Evolutionary conservation across 805 yeast species (phyloP), one percentile per base, ranked within the genome.

Genomic region (Myxozyma geophila): DNA sequence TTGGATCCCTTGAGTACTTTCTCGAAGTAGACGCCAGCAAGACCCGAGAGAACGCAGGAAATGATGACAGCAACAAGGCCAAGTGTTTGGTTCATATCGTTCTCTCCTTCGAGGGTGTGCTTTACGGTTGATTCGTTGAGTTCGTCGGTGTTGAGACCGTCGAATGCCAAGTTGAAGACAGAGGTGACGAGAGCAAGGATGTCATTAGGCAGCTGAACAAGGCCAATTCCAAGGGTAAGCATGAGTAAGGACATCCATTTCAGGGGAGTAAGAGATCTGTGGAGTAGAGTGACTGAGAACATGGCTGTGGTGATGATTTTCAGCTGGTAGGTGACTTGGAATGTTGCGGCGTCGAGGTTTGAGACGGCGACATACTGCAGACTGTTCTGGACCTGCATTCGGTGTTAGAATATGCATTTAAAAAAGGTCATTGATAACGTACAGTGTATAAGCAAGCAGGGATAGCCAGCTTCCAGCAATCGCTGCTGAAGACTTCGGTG

Each of bases 11-110:
- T 78, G 57, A 78, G 73, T 36, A 77, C 79, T 67, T 76, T 77
- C 58, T 78, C 81, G 67, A 78, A 77, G 71, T 78, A 78, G 47
- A 78, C 79, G n/a, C 81, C 81, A 6, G 81, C 81, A 44, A 78
- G 70, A 7, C 81, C 81, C 23, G 77, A 72, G 46, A 78, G 67
- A 8, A 75, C 64, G 63, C 81, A 78, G 10, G 81, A 80, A 35
- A 73, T 54, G 7, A 71, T 56, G 37, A 78, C 81, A 12, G 80
- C 79, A 10, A 72, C 58, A 7, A 78, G 68, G 1, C 81, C 81
- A 3, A 75, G 63, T 13, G 66, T 58, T 8, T 65, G 59, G 59
- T 72, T 72, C 74, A 72, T 72, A 9, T 66, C 71, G 4, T 48
- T 66, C 9, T 63, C 59, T 33, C 60, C 68, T 15, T 59, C 67